These are phyloP conservation scores for Aspergillus intermedius DNA, from an alignment of 2,329 filamentous ascomycete species.

Conservation along the genomic window DNA sequence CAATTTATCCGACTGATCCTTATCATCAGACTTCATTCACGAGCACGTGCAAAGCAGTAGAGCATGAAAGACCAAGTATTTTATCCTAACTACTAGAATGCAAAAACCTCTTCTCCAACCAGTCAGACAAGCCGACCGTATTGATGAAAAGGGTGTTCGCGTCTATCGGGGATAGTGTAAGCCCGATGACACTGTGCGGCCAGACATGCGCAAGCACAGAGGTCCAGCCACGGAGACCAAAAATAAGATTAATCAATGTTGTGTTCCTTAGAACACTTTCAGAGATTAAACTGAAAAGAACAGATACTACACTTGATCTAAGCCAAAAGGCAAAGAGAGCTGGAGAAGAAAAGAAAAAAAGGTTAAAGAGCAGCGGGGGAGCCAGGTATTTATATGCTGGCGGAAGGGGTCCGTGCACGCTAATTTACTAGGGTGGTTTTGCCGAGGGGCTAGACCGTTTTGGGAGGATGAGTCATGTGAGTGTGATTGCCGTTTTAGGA, in stretches of 20 bases:
- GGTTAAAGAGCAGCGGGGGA: constrained; percentile 20
- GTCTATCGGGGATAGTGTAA: constrained; percentile 68
- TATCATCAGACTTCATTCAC: too few species aligned
- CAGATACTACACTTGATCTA: constrained; percentile 96
- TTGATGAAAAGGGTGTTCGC: constrained; percentile 64
- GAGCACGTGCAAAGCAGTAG: too few species aligned
- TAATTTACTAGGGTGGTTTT: background rate
- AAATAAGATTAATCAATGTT: constrained; percentile 80
- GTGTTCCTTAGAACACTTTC: constrained; percentile 68
- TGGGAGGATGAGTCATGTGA: too few species aligned
- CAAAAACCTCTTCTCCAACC: constrained; percentile 50
- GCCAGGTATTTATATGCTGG: constrained; percentile 25
- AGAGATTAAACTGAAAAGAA: constrained; percentile 98
- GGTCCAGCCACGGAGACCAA: constrained; percentile 51
- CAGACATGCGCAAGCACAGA: constrained; percentile 67
- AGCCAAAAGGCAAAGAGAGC: constrained; percentile 56
- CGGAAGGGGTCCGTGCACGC: constrained; percentile 13
- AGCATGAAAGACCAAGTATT: background rate
- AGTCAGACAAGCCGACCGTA: constrained; percentile 45
- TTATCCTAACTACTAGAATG: background rate
- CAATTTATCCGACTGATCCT: too few species aligned
- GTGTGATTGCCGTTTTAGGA: too few species aligned
- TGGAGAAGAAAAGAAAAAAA: constrained; percentile 42
- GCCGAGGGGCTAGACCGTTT: background rate
- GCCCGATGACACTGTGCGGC: constrained; percentile 66